Conservation (phyloP, 352 stramenopile genomes). For the Globisporangium mamillatum region DNA sequence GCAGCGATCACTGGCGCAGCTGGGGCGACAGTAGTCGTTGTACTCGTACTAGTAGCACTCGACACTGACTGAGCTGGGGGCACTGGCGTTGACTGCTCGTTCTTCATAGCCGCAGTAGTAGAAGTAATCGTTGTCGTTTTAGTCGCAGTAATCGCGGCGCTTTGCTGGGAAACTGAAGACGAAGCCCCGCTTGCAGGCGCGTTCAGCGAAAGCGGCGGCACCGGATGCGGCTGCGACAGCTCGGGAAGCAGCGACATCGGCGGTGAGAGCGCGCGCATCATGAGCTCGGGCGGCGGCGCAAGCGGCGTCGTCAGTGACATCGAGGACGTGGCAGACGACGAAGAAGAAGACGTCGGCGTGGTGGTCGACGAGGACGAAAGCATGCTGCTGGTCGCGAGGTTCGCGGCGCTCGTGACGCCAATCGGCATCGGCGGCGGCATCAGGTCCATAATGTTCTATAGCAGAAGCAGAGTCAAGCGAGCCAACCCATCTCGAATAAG, state of each 20-base stretch:
- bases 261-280: slow-evolving; percentile 73
- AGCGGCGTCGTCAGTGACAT: slow-evolving; percentile 52
- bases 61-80: slow-evolving; percentile 3
- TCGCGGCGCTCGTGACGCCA: slow-evolving; percentile 11
- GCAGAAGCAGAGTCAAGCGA: not conserved
- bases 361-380: slow-evolving; percentile 5
- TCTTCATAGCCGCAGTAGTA: slow-evolving; percentile 1
- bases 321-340: slow-evolving; percentile 18
- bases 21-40: not conserved
- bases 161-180: not conserved
- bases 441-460: slow-evolving; percentile 76
- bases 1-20: slow-evolving; percentile 2
- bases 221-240: slow-evolving; percentile 31
- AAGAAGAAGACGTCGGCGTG: slow-evolving; percentile 20
- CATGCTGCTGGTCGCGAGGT: slow-evolving; percentile 5
- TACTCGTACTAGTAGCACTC: not conserved
- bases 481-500: slow-evolving; percentile 3
- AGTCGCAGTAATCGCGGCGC: not conserved
- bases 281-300: slow-evolving; percentile 53
- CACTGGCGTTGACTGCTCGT: slow-evolving; percentile 2
- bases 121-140: slow-evolving; percentile 10
- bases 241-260: slow-evolving; percentile 67
- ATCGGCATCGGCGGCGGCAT: slow-evolving; percentile 46
- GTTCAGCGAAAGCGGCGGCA: slow-evolving; percentile 39
- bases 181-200: not conserved